Evolutionary conservation across 768 basidiomycete genomes (phyloP), one percentile per base, ranked within the genome.

Genomic region (Tylopilus subfusipes): DNA sequence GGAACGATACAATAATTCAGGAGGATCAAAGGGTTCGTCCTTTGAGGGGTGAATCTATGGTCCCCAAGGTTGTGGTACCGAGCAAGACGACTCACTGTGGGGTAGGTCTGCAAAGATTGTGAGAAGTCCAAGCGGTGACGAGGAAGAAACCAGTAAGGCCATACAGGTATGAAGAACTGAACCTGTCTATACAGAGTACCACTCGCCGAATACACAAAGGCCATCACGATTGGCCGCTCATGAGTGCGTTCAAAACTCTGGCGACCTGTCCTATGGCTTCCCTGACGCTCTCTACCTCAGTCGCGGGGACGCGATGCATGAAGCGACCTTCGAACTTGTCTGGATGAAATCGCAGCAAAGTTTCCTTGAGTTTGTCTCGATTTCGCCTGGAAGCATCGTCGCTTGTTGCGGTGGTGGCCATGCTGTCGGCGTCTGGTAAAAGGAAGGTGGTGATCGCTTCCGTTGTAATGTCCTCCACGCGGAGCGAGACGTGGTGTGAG

Each of bases 251-350:
- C 42, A 91, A 62, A 19, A 76, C 78, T 54, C 88, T 74, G 12
- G 77, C 84, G 6, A 91, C 82, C 31, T 79, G 77, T 6, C 82
- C 85, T 19, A 85, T 82, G 0, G 76, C 85, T 57, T 86, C 82
- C 48, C 72, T 72, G 3, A 88, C 84, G 16, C 57, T 64, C 40
- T 76, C 77, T 62, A 63, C 68, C 22, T 90, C 85, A 13, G 60
- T 62, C 30, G 73, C 71, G 40, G 59, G 62, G 7, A 89, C 75
- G 5, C 75, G 73, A 46, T 66, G 65, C 78, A 88, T 82, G 45
- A 90, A 71, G 31, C 88, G 77, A 19, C 88, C 86, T 65, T 90
- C 86, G 50, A 90, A 90, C 66, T 90, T 90, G 68, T 90, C 88
- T 2, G 88, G 88, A 64, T 90, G 88, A 66, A 86, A 90, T 19